Base-by-base conservation (phyloP, 768 basidiomycete species). In the Suillus subaureus region DNA sequence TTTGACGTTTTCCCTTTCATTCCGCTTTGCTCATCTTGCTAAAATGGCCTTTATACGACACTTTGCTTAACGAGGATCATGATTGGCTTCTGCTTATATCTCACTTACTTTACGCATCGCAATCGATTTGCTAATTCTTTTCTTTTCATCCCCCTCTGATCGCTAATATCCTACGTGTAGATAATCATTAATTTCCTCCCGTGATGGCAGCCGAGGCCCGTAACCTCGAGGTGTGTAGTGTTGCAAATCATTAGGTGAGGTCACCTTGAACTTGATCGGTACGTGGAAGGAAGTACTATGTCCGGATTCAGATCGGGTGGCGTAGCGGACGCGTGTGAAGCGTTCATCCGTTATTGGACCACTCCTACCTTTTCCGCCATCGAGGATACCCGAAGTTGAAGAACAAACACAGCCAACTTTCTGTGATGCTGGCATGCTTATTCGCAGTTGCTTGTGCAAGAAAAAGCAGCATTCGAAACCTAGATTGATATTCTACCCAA, bases 1-100 rank as follows among this genome's bases (percentile, higher is more conserved):
- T 66, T 58, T 66, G 64, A 61, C 35, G 47, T 60, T 60, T 66
- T 51, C 64, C 57, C 68, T 64, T 63, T 68, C 37, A 52, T 69
- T 69, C 65, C 64, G 68, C 72, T 66, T 45, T 28, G 42, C 61
- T 33, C 39, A 55, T 54, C 54, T 26, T 45, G 61, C 64, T 61
- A 67, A 68, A 70, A 74, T 62, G 71, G 71, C 75, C 67, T 63
- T 64, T 65, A 68, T 70, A 77, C 71, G 74, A 74, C 73, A 64
- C 62, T 35, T 66, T 61, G 26, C 68, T 47, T 31, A 64, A 75
- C 69, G 75, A 75, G 72, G 69, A 76, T 77, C 69, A 76, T 63
- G 76, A 78, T 60, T 66, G 60, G 23, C 64, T 58, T 12, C 49
- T 5, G 57, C 31, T 18, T 61, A 64, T 67, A 69, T 58, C 52